These are phyloP conservation scores for Dactylellina cionopaga DNA, from an alignment of 2,329 filamentous ascomycete genomes.

Conservation along the genomic window DNA sequence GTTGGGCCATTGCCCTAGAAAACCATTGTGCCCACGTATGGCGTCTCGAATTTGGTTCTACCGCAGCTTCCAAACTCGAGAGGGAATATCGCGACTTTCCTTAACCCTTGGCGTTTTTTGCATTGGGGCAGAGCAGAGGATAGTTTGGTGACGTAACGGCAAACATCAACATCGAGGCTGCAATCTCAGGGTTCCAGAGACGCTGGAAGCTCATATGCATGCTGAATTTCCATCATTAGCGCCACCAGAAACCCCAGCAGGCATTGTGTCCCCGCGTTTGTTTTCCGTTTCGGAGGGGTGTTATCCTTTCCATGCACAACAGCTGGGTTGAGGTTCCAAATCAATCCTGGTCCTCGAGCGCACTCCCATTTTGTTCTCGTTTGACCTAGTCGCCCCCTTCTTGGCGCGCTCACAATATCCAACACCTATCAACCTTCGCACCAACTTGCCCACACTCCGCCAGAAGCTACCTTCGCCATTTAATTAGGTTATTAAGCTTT, in stretches of 20 bases:
- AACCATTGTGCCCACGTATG: too few species aligned
- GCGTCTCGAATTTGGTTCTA: background rate
- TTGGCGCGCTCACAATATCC: constrained; percentile 12
- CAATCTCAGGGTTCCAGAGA: background rate
- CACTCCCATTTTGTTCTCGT: too few species aligned
- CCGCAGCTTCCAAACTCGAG: background rate
- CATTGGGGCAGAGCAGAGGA: too few species aligned
- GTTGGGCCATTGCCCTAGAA: too few species aligned
- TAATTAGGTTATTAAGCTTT: constrained; percentile 26
- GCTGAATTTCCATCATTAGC: constrained; percentile 3
- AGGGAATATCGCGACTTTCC: too few species aligned
- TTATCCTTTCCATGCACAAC: constrained; percentile 26
- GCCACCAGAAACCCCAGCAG: constrained; percentile 2
- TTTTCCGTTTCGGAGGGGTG: constrained; percentile 48
- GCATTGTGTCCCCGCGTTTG: constrained; percentile 31
- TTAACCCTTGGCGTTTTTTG: too few species aligned
- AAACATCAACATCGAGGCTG: constrained; percentile 7
- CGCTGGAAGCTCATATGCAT: background rate
- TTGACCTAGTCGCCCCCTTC: background rate
- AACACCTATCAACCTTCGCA: constrained; percentile 9
- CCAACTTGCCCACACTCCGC: background rate
- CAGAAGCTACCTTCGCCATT: background rate
- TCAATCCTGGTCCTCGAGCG: constrained; percentile 27
- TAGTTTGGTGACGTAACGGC: constrained; percentile 17
- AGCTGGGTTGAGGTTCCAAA: constrained; percentile 32